Evolutionary conservation across 202 grass and related monocot genomes (phyloP).

Genomic region (Zoysia matrella): DNA sequence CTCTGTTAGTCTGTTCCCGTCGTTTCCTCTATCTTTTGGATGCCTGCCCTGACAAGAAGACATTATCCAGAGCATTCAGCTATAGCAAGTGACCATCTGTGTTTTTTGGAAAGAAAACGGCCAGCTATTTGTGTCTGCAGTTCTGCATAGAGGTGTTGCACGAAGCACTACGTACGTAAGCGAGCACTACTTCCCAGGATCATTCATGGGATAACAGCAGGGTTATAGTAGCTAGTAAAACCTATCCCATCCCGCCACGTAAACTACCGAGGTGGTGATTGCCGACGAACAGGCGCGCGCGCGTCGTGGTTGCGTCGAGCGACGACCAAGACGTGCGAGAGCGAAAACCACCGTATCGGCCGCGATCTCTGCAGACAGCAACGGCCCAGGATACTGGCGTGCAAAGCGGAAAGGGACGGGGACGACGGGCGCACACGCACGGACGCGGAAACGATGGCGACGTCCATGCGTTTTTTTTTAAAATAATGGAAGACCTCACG

Average conservation of each 20-base stretch:
- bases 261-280: background rate
- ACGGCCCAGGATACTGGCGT: background rate
- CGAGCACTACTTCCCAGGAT: too few species aligned
- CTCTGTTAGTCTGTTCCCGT: background rate
- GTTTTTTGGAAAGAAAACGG: background rate
- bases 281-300: background rate
- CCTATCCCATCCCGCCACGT: too few species aligned
- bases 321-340: conserved; percentile 7
- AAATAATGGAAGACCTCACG: too few species aligned
- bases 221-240: too few species aligned
- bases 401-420: background rate
- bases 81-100: background rate
- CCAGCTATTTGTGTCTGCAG: background rate
- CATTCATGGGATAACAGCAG: too few species aligned
- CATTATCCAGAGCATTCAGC: background rate
- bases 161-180: background rate
- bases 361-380: conserved; percentile 8
- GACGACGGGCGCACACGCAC: background rate
- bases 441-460: too few species aligned
- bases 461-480: too few species aligned
- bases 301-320: background rate
- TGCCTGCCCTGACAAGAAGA: background rate
- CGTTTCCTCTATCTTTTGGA: too few species aligned
- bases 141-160: background rate
- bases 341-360: conserved; percentile 14